Base-by-base conservation (phyloP, 1,139 yeast species). In the Hyphopichia wangnamkhiaoensis region DNA sequence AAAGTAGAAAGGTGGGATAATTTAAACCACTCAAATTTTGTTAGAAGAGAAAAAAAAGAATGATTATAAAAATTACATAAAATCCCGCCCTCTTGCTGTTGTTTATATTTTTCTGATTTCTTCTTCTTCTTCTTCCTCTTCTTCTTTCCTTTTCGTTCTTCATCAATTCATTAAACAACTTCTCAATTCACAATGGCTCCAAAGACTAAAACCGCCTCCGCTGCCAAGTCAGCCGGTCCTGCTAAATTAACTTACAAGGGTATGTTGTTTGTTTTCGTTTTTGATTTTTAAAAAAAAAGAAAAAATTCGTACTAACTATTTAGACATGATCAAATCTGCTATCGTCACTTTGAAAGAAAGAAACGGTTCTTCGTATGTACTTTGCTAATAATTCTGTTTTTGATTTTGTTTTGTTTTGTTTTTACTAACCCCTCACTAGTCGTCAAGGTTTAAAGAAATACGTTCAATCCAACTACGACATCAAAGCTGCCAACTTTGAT, bases 271-370 rank as follows among this genome's bases (percentile, higher is more conserved):
- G 25, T 23, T 25, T 29, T 35, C 29, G 30, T 34, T 27, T 33
- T 30, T 14, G 7, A 21, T 21, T 10, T 10, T 10, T 21, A 10
- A 26, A 10, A 26, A n/a, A 8, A 13, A 13, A 8, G n/a, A 7
- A 30, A 14, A 6, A 14, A 9, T 23, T 4, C 30, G 34, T 48
- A 50, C 56, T 56, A 53, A 54, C 56, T 16, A 5, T 5, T 34
- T 56, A 81, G 95, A 86, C 44, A 76, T 87, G 81, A 86, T 89
- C 62, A 77, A 77, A 54, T 80, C 84, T 45, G 95, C 95, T 40
- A 74, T 89, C 49, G 60, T 75, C 36, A 68, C 83, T 28, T 76
- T 88, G 54, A 85, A 86, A 57, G 94, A 86, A 55, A 82, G 95
- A 68, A 84, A 78, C 46, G 96, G 96, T 40, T 84, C 94, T 35